Conservation (phyloP, 148 eudicot genomes). For the Amaranthus hypochondriacus region DNA sequence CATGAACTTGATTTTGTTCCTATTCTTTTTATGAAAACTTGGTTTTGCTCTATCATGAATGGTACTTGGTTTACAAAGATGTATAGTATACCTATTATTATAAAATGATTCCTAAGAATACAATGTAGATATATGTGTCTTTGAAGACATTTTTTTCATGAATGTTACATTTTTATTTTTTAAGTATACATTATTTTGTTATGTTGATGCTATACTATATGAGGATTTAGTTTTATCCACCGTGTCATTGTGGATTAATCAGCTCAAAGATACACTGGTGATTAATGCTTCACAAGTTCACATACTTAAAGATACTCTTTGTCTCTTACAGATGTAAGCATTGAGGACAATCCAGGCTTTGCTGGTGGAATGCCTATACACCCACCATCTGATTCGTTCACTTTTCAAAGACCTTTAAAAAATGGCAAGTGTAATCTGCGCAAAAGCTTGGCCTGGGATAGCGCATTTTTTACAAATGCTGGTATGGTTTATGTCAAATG, state of each 20-base stretch:
- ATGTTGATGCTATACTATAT: neutral
- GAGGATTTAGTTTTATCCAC: neutral
- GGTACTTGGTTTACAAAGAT: neutral
- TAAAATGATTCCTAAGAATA: neutral
- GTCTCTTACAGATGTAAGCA: conserved; percentile 19
- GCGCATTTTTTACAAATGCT: conserved; percentile 82
- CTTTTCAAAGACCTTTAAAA: conserved; percentile 34
- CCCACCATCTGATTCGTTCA: conserved; percentile 37
- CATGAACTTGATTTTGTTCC: too few relatives aligned
- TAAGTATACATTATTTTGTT: neutral
- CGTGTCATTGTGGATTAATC: neutral
- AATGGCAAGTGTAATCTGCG: conserved; percentile 66
- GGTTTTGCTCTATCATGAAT: neutral
- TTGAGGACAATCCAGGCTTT: conserved; percentile 21
- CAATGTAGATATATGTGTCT: neutral
- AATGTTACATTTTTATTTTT: neutral
- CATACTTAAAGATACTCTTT: neutral
- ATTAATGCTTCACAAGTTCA: neutral
- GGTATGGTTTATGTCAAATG: conserved; percentile 35
- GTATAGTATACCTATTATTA: neutral
- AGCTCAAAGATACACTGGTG: neutral
- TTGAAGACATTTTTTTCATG: neutral
- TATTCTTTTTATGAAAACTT: too few relatives aligned
- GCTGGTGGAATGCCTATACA: conserved; percentile 25
- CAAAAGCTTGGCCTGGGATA: conserved; percentile 98